These are phyloP conservation scores for Patellifolia procumbens DNA, from an alignment of 179 eudicot genomes.

Conservation along the genomic window DNA sequence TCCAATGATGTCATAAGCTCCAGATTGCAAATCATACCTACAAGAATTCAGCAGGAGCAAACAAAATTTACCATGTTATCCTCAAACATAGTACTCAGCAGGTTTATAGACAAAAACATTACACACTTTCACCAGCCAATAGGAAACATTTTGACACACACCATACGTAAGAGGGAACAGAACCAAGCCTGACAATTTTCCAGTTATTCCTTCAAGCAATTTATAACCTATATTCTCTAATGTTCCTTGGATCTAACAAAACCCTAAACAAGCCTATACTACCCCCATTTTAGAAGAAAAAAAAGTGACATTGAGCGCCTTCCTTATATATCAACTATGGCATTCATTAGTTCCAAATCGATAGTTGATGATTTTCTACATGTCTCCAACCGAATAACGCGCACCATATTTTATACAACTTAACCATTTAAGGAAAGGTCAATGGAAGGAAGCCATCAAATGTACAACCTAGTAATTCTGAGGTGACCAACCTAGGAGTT, in stretches of 20 bases:
- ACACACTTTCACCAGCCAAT: background rate
- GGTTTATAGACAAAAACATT: background rate
- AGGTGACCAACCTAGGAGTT: background rate
- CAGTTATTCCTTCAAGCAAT: background rate
- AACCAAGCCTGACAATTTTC: background rate
- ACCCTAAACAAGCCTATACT: background rate
- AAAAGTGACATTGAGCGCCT: background rate
- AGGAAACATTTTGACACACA: background rate
- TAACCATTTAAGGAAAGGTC: background rate
- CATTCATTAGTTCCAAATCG: background rate
- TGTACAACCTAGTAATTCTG: background rate
- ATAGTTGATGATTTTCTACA: background rate
- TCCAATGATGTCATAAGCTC: conserved; percentile 48
- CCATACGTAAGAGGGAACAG: background rate
- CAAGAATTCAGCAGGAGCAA: conserved; percentile 16
- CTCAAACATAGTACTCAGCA: background rate
- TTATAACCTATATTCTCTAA: background rate
- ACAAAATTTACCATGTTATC: background rate
- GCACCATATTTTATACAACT: background rate
- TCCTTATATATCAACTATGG: background rate
- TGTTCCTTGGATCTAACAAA: background rate
- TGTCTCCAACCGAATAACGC: background rate
- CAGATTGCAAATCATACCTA: conserved; percentile 76
- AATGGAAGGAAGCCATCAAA: background rate
- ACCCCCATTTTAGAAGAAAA: background rate